Conservation (phyloP, 225 moss, liverwort and hornwort genomes). For the Polytrichum formosum region DNA sequence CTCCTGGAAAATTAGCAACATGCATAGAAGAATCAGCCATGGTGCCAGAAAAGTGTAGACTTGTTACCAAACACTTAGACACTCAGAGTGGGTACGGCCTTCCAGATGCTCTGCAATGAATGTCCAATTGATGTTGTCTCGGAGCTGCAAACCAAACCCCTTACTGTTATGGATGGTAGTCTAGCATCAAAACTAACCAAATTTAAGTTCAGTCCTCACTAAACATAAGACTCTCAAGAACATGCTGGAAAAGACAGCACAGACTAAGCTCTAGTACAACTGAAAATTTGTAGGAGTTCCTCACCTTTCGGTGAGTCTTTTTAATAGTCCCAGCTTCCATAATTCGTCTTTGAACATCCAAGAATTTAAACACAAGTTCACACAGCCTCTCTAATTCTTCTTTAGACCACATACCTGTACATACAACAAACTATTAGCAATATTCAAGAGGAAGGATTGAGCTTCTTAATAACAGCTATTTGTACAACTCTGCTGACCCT, state of each 20-base stretch:
- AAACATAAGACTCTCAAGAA: not conserved
- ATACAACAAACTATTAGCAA: conserved; percentile 11
- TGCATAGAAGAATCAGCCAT: not conserved
- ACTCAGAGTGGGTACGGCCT: conserved; percentile 31
- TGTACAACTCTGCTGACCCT: no score
- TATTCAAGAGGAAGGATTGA: not conserved
- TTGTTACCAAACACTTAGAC: conserved; percentile 35
- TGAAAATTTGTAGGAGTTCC: conserved; percentile 2
- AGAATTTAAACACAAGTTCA: conserved; percentile 39
- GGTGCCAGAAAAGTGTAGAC: conserved; percentile 6
- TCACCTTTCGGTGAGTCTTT: conserved; percentile 24
- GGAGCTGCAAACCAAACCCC: conserved; percentile 20
- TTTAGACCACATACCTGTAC: conserved; percentile 33
- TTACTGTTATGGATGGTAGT: no score
- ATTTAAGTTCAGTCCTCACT: not conserved
- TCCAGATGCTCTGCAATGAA: conserved; percentile 41
- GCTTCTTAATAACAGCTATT: no score
- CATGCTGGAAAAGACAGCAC: not conserved
- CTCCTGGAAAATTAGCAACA: not conserved
- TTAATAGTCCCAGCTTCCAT: conserved; percentile 7
- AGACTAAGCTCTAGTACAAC: not conserved
- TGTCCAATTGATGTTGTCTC: conserved; percentile 52
- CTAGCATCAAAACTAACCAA: not conserved
- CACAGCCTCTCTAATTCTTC: conserved; percentile 43
- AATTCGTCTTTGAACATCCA: conserved; percentile 41